Conservation (phyloP, 2,329 filamentous ascomycete genomes). For the Ilyonectria destructans region DNA sequence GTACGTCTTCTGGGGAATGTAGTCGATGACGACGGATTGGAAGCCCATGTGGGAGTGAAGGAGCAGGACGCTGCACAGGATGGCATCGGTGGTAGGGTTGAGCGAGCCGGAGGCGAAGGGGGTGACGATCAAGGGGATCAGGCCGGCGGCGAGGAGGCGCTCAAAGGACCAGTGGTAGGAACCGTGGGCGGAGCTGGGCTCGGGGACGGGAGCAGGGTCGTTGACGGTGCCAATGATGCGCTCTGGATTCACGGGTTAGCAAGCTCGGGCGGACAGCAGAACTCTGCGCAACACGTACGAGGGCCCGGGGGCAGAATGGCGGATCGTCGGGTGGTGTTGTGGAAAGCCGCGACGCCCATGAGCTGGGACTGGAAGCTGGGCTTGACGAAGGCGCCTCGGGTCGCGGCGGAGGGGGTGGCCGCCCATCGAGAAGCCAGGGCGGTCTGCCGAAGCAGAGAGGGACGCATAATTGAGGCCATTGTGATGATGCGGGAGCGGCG, state of each 20-base stretch:
- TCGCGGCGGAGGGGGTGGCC: slow-evolving; percentile 55
- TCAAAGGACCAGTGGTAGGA: slow-evolving; percentile 99
- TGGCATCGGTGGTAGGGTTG: slow-evolving; percentile 89
- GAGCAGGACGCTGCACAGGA: slow-evolving; percentile 86
- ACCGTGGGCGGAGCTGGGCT: slow-evolving; percentile 84
- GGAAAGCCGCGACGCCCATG: slow-evolving; percentile 83
- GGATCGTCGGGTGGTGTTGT: slow-evolving; percentile 84
- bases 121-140: slow-evolving; percentile 89
- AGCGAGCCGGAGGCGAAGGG: slow-evolving; percentile 94
- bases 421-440: slow-evolving; percentile 59
- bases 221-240: slow-evolving; percentile 87
- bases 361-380: slow-evolving; percentile 48
- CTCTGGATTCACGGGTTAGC: slow-evolving; percentile 73
- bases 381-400: slow-evolving; percentile 55
- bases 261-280: too few relatives aligned
- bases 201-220: slow-evolving; percentile 84
- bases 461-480: slow-evolving; percentile 73
- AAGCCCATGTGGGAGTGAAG: slow-evolving; percentile 98
- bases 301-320: slow-evolving; percentile 88
- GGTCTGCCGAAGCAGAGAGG: slow-evolving; percentile 70
- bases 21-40: slow-evolving; percentile 92
- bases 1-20: slow-evolving; percentile 82
- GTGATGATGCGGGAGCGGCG: slow-evolving; percentile 44
- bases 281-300: slow-evolving; percentile 71
- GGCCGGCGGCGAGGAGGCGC: slow-evolving; percentile 83